Percentiles rank a stretch among this genome's conserved stretches.
These are phyloP conservation scores for Papiliotrema flavescens DNA, from an alignment of 1,284 basidiomycete species.

Conservation along the genomic window DNA sequence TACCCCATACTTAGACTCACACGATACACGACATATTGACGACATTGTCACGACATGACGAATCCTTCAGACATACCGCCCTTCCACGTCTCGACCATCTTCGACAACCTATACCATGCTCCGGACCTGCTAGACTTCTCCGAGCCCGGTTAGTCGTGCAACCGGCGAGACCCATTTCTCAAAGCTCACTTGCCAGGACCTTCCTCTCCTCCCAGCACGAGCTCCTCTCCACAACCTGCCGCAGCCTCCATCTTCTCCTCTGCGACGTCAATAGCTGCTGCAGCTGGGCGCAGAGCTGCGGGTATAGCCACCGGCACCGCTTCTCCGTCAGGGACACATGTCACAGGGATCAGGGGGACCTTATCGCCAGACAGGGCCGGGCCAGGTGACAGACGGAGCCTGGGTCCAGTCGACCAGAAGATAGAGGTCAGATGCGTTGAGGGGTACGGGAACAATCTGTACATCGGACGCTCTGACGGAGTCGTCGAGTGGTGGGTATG, in stretches of 20 bases:
- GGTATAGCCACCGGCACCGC: slow-evolving; percentile 18
- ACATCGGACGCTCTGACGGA: slow-evolving; percentile 48
- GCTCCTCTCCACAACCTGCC: slow-evolving; percentile 8
- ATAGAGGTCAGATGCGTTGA: slow-evolving; percentile 42
- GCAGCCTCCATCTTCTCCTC: slow-evolving; percentile 31
- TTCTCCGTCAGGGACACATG: slow-evolving; percentile 7
- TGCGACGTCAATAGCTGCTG: slow-evolving; percentile 37
- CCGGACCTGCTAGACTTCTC: slow-evolving; percentile 44
- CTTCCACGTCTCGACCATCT: slow-evolving; percentile 38
- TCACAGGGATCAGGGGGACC: not conserved
- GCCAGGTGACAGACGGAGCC: not conserved
- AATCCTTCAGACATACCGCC: slow-evolving; percentile 12
- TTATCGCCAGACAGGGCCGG: slow-evolving; percentile 7
- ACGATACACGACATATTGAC: no score
- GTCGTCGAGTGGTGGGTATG: slow-evolving; percentile 48
- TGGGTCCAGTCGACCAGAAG: not conserved
- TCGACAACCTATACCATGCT: slow-evolving; percentile 35
- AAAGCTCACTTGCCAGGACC: slow-evolving; percentile 10
- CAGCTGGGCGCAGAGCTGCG: slow-evolving; percentile 31
- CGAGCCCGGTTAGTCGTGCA: slow-evolving; percentile 17
- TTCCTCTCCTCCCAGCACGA: slow-evolving; percentile 9
- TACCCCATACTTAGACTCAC: no score
- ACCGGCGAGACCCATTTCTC: not conserved
- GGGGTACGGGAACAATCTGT: slow-evolving; percentile 47
- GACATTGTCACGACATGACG: not conserved